Conservation (phyloP, 2,329 filamentous ascomycete genomes). For the Zalaria obscura region DNA sequence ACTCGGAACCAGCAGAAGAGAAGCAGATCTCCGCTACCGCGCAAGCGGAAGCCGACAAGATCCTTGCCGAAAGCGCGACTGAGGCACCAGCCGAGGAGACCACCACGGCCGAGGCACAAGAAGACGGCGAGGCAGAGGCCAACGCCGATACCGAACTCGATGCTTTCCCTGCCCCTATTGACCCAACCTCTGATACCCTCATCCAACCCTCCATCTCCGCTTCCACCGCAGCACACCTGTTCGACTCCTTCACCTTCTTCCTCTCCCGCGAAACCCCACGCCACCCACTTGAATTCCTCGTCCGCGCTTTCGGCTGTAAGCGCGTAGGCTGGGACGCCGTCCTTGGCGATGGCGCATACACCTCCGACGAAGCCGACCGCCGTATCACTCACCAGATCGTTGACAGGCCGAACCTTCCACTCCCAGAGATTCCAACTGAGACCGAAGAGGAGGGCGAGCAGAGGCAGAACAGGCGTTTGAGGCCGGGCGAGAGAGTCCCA, state of each 20-base stretch:
- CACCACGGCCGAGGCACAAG: constrained; percentile 24
- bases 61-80: constrained; percentile 15
- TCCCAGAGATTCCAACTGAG: constrained; percentile 29
- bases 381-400: constrained; percentile 94
- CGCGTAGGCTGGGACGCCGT: constrained; percentile 89
- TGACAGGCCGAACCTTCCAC: constrained; percentile 61
- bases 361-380: constrained; percentile 72
- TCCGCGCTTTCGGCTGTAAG: constrained; percentile 90
- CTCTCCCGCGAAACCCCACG: constrained; percentile 87
- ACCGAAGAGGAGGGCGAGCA: constrained; percentile 47
- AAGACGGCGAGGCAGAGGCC: constrained; percentile 15
- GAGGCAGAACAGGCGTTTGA: constrained; percentile 30
- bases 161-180: constrained; percentile 68
- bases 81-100: constrained; percentile 9
- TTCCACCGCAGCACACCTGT: constrained; percentile 59
- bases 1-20: constrained; percentile 6
- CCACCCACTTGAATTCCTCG: constrained; percentile 79
- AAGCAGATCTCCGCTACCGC: constrained; percentile 22
- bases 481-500: constrained; percentile 62
- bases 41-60: constrained; percentile 33
- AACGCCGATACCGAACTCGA: constrained; percentile 49
- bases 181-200: constrained; percentile 71
- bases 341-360: constrained; percentile 83
- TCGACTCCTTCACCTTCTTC: constrained; percentile 80
- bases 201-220: constrained; percentile 56